Percentiles rank a stretch among this genome's conserved stretches.
Evolutionary conservation across 495 filamentous ascomycete genomes (phyloP).

Genomic region (Xylaria acuta): DNA sequence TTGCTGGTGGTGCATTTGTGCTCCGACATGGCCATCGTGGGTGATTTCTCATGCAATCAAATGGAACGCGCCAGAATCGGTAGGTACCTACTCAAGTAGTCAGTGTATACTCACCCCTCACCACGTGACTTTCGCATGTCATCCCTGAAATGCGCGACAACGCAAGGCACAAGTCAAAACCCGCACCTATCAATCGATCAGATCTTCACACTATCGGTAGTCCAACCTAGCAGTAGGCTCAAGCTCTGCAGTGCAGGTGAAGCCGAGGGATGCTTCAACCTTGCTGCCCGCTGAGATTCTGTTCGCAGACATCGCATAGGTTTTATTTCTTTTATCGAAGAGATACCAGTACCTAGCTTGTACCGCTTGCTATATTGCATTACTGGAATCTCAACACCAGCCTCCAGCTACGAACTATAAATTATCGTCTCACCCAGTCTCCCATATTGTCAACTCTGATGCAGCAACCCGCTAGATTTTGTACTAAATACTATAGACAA

Average conservation of each 20-base stretch:
- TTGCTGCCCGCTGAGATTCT: not conserved
- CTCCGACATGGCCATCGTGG: not conserved
- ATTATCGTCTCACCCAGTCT: not conserved
- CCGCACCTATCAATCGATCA: not conserved
- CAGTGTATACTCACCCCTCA: not conserved
- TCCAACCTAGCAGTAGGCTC: not conserved
- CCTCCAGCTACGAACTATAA: not conserved
- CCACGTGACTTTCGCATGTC: not conserved
- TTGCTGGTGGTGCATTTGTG: not conserved
- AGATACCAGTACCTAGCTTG: not conserved
- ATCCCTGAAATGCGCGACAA: not conserved
- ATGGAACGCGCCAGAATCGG: not conserved
- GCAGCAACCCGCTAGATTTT: not conserved
- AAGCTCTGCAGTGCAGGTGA: not conserved
- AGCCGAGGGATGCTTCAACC: not conserved
- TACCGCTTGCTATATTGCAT: not conserved
- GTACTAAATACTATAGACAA: not conserved
- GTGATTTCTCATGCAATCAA: not conserved
- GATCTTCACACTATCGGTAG: not conserved
- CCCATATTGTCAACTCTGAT: not conserved
- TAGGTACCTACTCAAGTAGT: not conserved
- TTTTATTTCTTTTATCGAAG: not conserved
- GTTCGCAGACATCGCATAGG: not conserved
- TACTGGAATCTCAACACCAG: not conserved
- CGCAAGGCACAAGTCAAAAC: not conserved